Evolutionary conservation across 768 basidiomycete genomes (phyloP).

Genomic region (Exsudoporus frostii): DNA sequence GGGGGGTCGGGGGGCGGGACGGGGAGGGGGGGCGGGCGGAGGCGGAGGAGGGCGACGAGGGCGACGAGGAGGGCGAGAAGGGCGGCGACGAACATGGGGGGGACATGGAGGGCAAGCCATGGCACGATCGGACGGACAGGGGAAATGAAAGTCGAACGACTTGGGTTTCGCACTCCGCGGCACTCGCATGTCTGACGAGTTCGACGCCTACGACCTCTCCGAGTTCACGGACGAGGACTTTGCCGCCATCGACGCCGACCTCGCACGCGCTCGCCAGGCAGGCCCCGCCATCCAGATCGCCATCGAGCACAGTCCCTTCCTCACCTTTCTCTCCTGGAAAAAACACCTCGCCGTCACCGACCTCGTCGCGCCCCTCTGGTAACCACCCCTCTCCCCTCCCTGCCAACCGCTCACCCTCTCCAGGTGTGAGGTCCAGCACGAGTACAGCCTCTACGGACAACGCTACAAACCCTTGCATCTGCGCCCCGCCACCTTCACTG

Average conservation of each 20-base stretch:
- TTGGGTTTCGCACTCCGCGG: constrained; percentile 13
- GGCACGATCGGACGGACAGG: neutral
- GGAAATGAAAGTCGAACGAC: constrained; percentile 17
- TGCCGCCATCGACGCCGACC: constrained; percentile 31
- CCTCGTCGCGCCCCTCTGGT: constrained; percentile 61
- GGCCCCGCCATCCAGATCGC: constrained; percentile 34
- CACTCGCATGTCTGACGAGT: constrained; percentile 37
- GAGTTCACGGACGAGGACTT: constrained; percentile 61
- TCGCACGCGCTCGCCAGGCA: constrained; percentile 5
- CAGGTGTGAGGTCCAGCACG: constrained; percentile 81
- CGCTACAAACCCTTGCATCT: constrained; percentile 45
- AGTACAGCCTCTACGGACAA: constrained; percentile 66
- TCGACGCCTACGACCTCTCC: constrained; percentile 47
- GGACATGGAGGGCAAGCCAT: neutral
- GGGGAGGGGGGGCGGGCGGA: neutral
- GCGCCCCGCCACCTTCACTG: constrained; percentile 56
- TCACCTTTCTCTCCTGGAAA: constrained; percentile 42
- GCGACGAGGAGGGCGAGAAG: constrained; percentile 8
- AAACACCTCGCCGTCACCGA: constrained; percentile 58
- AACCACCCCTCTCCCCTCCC: too few species aligned
- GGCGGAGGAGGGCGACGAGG: neutral
- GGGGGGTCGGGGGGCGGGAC: neutral
- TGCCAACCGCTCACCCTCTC: constrained; percentile 6
- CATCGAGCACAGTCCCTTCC: constrained; percentile 39
- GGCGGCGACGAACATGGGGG: neutral